Evolutionary conservation across 305 asterid species (phyloP), one percentile per base, ranked within the genome.

Genomic region (Ruellia speciosa): DNA sequence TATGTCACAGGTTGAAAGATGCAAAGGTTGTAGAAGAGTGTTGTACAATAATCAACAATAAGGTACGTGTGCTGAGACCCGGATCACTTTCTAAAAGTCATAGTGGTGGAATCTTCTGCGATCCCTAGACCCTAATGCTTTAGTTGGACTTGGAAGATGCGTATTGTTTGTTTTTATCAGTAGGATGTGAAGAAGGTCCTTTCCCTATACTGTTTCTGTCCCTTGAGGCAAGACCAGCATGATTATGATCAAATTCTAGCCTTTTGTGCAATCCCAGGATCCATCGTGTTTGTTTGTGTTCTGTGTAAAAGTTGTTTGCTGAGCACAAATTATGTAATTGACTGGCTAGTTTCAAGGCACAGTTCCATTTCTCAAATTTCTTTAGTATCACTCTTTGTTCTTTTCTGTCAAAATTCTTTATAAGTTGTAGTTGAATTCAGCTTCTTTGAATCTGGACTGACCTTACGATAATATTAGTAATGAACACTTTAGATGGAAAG

Each of bases 1-100:
- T 88, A 67, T 82, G 67, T 53, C 77, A 73, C 78, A 92, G 78
- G 94, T 81, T 92, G 85, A 86, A 79, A 83, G 93, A 78, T 62
- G 94, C 95, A 40, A 73, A 67, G 46, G 61, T 84, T 24, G 81
- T 92, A 53, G 95, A 88, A 73, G 95, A 79, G 72, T 86, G 87
- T 56, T 58, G 64, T 57, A 79, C 89, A 59, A 66, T 75, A 70
- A 84, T 83, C 59, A 81, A 81, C 53, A 74, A 80, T 64, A 88
- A 82, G 92, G 96, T 86, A 78, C 66, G 75, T 60, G 34, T 48
- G 66, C 66, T 66, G 62, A 67, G 43, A 39, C 61, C 62, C 16
- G 14, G 62, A 66, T 63, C 13, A 43, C 9, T 55, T 34, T 55
- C 6, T 2, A 45, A 46, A 52, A 54, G 46, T 54, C 50, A 39